Evolutionary conservation across 805 yeast genomes (phyloP).

Genomic region (Candida glaebosa): DNA sequence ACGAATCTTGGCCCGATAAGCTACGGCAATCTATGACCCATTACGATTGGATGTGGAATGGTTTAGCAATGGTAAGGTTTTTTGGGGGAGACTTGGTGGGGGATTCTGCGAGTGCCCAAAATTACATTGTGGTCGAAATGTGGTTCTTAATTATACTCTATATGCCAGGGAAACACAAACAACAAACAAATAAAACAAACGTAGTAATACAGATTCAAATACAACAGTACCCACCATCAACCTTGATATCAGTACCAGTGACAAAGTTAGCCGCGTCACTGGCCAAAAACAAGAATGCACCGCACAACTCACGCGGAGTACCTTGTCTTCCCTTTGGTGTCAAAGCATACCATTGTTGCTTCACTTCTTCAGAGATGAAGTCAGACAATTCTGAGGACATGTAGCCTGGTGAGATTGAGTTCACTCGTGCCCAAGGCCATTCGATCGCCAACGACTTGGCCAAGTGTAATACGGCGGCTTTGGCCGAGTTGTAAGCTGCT

Average conservation of each 20-base stretch:
- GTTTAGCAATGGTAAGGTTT: no score
- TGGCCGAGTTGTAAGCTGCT: slow-evolving; percentile 81
- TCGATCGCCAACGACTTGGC: slow-evolving; percentile 79
- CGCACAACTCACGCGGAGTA: slow-evolving; percentile 67
- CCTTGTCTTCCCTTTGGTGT: slow-evolving; percentile 79
- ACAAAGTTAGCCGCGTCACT: slow-evolving; percentile 78
- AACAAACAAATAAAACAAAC: no score
- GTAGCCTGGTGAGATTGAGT: slow-evolving; percentile 84
- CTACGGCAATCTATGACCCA: no score
- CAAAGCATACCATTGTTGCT: slow-evolving; percentile 37
- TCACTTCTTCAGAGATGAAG: slow-evolving; percentile 34
- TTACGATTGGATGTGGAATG: no score
- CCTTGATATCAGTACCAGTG: slow-evolving; percentile 71
- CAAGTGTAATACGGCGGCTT: slow-evolving; percentile 78
- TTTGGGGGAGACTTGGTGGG: no score
- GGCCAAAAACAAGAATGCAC: slow-evolving; percentile 77
- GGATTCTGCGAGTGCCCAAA: no score
- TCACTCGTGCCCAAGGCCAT: slow-evolving; percentile 90
- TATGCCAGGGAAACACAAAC: no score
- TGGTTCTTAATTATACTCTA: no score
- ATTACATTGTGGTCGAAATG: no score
- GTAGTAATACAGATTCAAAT: no score
- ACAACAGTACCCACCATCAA: slow-evolving; percentile 75
- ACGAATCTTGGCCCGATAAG: no score
- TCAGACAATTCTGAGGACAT: slow-evolving; percentile 63